These are phyloP conservation scores for Pseudogymnoascus sp. DNA, from an alignment of 2,329 filamentous ascomycete genomes.

Conservation along the genomic window DNA sequence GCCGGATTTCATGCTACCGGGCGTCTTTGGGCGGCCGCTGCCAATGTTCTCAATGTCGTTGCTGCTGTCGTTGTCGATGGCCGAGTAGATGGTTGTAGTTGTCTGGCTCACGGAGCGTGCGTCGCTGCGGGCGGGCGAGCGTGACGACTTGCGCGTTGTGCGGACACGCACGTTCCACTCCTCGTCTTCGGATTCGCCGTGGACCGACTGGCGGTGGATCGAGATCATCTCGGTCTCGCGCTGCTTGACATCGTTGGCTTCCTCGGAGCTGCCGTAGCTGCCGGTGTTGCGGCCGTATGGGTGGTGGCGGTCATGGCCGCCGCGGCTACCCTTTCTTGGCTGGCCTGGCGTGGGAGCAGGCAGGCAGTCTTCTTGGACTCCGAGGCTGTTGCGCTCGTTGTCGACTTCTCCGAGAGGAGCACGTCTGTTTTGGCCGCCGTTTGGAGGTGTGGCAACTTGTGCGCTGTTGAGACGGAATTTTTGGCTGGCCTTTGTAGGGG, in stretches of 20 bases:
- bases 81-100: conserved; percentile 57
- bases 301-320: conserved; percentile 60
- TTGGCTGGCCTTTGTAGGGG: conserved; percentile 52
- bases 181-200: conserved; percentile 72
- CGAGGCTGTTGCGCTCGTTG: conserved; percentile 59
- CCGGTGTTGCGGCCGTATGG: conserved; percentile 54
- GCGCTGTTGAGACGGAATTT: conserved; percentile 53
- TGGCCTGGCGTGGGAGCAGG: conserved; percentile 93
- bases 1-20: conserved; percentile 45
- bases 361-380: conserved; percentile 79
- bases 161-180: conserved; percentile 63
- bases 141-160: conserved; percentile 55
- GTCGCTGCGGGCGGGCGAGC: conserved; percentile 48
- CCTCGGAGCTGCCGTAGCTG: conserved; percentile 34
- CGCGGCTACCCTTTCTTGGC: conserved; percentile 76
- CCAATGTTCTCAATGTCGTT: conserved; percentile 66
- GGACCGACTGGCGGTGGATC: conserved; percentile 52
- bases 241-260: conserved; percentile 42
- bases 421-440: conserved; percentile 64
- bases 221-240: conserved; percentile 52
- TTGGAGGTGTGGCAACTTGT: conserved; percentile 75
- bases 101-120: conserved; percentile 70
- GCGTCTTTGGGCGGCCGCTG: conserved; percentile 41
- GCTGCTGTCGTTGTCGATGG: conserved; percentile 58
- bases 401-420: conserved; percentile 92